phyloP scores from a whole-genome alignment of 2,329 filamentous ascomycete species.

The Phyllosticta capitalensis region DNA sequence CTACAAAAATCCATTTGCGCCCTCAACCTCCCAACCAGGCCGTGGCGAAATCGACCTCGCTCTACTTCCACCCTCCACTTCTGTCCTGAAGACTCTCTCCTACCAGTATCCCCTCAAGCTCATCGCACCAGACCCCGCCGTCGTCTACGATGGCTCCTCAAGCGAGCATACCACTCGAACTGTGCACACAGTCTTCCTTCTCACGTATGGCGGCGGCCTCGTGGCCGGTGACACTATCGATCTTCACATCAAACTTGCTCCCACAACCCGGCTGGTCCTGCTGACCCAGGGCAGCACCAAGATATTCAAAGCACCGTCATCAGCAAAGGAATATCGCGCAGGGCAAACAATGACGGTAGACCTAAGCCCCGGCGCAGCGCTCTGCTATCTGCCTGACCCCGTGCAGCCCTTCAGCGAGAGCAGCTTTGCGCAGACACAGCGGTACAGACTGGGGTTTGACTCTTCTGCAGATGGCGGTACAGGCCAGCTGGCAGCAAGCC shows the following conservation, averaged over 20 bases:
- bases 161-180: background rate
- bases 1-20: slow-evolving; percentile 61
- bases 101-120: slow-evolving; percentile 96
- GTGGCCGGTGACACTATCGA: slow-evolving; percentile 78
- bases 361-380: slow-evolving; percentile 39
- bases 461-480: background rate
- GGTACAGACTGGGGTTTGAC: slow-evolving; percentile 46
- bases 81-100: slow-evolving; percentile 62
- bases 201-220: slow-evolving; percentile 91
- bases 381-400: slow-evolving; percentile 73
- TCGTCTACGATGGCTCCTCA: background rate
- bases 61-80: slow-evolving; percentile 60
- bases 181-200: slow-evolving; percentile 68
- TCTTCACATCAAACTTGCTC: slow-evolving; percentile 57
- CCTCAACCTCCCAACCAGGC: slow-evolving; percentile 64
- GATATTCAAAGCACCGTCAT: slow-evolving; percentile 58
- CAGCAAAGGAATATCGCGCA: slow-evolving; percentile 24
- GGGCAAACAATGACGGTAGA: slow-evolving; percentile 41
- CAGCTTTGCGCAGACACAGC: slow-evolving; percentile 74
- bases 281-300: slow-evolving; percentile 76
- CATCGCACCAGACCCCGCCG: slow-evolving; percentile 65
- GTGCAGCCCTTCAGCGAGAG: slow-evolving; percentile 83
- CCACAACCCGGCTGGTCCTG: slow-evolving; percentile 53
- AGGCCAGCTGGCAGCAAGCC: slow-evolving; percentile 25
- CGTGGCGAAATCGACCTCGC: slow-evolving; percentile 68